phyloP scores from a whole-genome alignment of 2,329 filamentous ascomycete species.

The Clarireedia hainanense region DNA sequence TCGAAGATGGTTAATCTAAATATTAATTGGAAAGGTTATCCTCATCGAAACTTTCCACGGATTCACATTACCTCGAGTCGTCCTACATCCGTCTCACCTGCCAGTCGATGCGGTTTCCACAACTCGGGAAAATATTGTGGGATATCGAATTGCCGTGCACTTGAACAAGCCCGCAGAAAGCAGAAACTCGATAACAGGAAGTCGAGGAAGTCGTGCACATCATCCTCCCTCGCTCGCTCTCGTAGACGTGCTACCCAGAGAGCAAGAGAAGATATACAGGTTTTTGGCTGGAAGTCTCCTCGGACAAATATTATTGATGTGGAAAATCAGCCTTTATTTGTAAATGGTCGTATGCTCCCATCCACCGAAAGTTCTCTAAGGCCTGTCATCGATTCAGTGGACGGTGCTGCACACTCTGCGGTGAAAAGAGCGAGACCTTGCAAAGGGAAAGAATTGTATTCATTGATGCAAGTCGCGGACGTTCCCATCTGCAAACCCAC shows the following conservation, averaged over 20 bases:
- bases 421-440: constrained; percentile 5
- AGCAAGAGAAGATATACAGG: constrained; percentile 17
- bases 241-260: constrained; percentile 15
- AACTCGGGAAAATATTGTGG: constrained; percentile 11
- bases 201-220: constrained; percentile 8
- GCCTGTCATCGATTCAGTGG: constrained; percentile 9
- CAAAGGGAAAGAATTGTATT: constrained; percentile 10
- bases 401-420: constrained; percentile 17
- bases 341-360: not conserved
- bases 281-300: constrained; percentile 19
- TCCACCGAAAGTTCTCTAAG: not conserved
- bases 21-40: constrained; percentile 26
- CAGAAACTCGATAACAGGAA: constrained; percentile 11
- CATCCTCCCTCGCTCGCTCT: constrained; percentile 9
- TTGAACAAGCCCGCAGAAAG: constrained; percentile 16
- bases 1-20: constrained; percentile 21
- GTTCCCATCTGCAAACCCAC: constrained; percentile 13
- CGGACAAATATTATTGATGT: not conserved
- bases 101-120: not conserved
- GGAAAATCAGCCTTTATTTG: not conserved
- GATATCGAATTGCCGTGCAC: constrained; percentile 7
- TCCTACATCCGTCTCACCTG: not conserved
- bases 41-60: constrained; percentile 22
- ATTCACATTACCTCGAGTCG: constrained; percentile 18
- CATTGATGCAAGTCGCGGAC: constrained; percentile 20